Base-by-base conservation (phyloP, 768 basidiomycete species). In the Amyloporia xantha region DNA sequence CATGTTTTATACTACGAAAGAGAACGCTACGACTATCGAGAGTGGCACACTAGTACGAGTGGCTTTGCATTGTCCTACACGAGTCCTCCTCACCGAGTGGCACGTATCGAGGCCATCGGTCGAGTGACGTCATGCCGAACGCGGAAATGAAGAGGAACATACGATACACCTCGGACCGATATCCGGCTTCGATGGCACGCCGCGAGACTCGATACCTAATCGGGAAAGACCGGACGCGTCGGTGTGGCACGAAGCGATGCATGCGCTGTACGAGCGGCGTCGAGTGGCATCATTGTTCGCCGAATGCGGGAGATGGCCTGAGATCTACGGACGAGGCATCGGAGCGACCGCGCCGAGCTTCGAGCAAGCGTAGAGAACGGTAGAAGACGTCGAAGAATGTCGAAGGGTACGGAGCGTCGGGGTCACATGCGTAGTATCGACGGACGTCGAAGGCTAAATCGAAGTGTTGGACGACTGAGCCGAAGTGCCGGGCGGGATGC, bases 371-470 rank as follows among this genome's bases (percentile, higher is more conserved):
- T 33, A 7, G 30, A 7, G 30, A 7, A 33, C 30, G 9, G 30
- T 33, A 7, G 30, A 33, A 33, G 30, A 33, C 15, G 30, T 33
- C 30, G 30, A 33, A 33, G 30, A 33, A 15, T 15, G 30, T 33
- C 30, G 30, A 33, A 33, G 30, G 30, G 9, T 7, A 33, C 30
- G 30, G 15, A 33, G 30, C 17, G 64, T 66, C n/a, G 68, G 68
- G 48, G n/a, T n/a, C n/a, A n/a, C n/a, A n/a, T n/a, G n/a, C n/a
- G n/a, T n/a, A n/a, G n/a, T n/a, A n/a, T n/a, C n/a, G n/a, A n/a
- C n/a, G n/a, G n/a, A n/a, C n/a, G n/a, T n/a, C n/a, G n/a, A n/a
- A n/a, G n/a, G n/a, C n/a, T n/a, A n/a, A n/a, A n/a, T n/a, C n/a
- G n/a, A n/a, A n/a, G n/a, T n/a, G n/a, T n/a, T n/a, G n/a, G n/a